phyloP scores from a whole-genome alignment of 768 basidiomycete genomes.

The Leucocoprinus sp. region DNA sequence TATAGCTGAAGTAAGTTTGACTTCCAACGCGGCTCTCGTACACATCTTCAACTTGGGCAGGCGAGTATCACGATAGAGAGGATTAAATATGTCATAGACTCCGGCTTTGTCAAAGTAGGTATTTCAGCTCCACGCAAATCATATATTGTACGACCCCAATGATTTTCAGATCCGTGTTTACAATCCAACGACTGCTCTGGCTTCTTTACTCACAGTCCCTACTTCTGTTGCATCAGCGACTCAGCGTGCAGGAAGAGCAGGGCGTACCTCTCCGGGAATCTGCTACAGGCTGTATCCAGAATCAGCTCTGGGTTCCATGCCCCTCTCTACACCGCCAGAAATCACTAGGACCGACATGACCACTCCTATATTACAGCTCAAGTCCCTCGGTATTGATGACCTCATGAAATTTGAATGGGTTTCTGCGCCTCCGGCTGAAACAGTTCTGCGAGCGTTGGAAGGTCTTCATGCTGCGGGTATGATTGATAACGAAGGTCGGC shows the following conservation, averaged over 20 bases:
- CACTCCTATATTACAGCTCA: slow-evolving; percentile 87
- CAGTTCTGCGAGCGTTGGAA: slow-evolving; percentile 79
- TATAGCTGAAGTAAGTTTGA: slow-evolving; percentile 73
- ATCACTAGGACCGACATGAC: slow-evolving; percentile 87
- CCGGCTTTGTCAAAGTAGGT: slow-evolving; percentile 87
- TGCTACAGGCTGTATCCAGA: slow-evolving; percentile 88
- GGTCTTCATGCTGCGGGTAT: slow-evolving; percentile 74
- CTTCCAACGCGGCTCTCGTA: neutral
- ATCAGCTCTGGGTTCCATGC: slow-evolving; percentile 49
- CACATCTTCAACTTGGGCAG: slow-evolving; percentile 25
- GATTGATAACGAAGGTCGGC: slow-evolving; percentile 71
- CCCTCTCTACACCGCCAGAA: slow-evolving; percentile 76
- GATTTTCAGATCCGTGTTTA: slow-evolving; percentile 71
- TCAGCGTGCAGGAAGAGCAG: slow-evolving; percentile 92
- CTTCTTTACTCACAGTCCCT: slow-evolving; percentile 76
- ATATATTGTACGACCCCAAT: neutral
- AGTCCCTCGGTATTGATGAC: slow-evolving; percentile 92
- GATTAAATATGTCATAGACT: slow-evolving; percentile 88
- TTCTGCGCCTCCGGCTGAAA: slow-evolving; percentile 78
- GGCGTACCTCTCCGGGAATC: slow-evolving; percentile 85
- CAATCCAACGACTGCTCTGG: slow-evolving; percentile 79
- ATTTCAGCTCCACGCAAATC: neutral
- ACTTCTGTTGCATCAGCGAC: slow-evolving; percentile 84
- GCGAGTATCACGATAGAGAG: slow-evolving; percentile 97
- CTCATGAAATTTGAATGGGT: slow-evolving; percentile 97